These are phyloP conservation scores for Pseudogymnoascus sp. DNA, from an alignment of 2,329 filamentous ascomycete genomes.

Conservation along the genomic window DNA sequence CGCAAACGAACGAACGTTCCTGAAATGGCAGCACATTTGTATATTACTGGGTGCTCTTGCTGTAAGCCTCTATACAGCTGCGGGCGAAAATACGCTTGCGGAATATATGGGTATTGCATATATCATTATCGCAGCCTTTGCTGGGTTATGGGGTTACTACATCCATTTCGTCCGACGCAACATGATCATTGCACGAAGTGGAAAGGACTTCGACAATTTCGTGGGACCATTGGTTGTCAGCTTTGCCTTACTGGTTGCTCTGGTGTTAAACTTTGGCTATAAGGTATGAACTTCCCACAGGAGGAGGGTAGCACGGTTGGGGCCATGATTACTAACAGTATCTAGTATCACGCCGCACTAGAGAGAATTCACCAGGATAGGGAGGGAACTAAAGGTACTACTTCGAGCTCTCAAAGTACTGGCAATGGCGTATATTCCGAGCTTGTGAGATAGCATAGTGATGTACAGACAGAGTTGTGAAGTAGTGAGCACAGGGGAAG, in stretches of 20 bases:
- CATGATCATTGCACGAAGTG: slow-evolving; percentile 79
- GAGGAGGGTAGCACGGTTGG: not conserved
- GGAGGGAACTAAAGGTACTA: not conserved
- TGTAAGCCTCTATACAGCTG: slow-evolving; percentile 81
- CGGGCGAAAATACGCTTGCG: slow-evolving; percentile 69
- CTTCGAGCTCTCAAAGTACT: not conserved
- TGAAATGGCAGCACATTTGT: slow-evolving; percentile 97
- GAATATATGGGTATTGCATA: slow-evolving; percentile 75
- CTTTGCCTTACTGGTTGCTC: slow-evolving; percentile 64
- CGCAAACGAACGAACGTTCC: slow-evolving; percentile 94
- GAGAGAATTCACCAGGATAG: not conserved
- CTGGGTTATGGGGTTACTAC: slow-evolving; percentile 78
- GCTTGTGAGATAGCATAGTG: not conserved
- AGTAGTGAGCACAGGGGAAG: not conserved
- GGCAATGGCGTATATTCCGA: not conserved
- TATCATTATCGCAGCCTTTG: slow-evolving; percentile 71
- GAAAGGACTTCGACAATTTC: slow-evolving; percentile 87
- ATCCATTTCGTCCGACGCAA: slow-evolving; percentile 68
- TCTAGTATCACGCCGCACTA: not conserved
- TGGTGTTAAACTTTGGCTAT: slow-evolving; percentile 83
- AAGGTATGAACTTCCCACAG: slow-evolving; percentile 45
- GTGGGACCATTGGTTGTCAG: slow-evolving; percentile 79
- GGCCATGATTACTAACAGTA: not conserved
- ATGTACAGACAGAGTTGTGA: not conserved
- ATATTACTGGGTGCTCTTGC: slow-evolving; percentile 79